Evolutionary conservation across 441 rosid genomes (phyloP).

Genomic region (Hypseocharis bilobata): DNA sequence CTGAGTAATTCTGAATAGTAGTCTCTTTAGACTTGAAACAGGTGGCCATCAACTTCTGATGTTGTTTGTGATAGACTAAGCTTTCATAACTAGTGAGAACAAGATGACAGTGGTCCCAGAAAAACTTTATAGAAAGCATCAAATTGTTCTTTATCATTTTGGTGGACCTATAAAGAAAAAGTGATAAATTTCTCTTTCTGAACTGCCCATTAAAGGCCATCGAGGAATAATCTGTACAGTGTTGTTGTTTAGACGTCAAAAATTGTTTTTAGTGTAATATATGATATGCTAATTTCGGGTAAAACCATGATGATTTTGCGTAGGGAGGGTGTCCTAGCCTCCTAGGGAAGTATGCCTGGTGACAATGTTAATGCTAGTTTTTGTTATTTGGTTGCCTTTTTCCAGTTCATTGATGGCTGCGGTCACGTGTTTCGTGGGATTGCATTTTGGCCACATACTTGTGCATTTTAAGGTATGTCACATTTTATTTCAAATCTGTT

Average conservation of each 20-base stretch:
- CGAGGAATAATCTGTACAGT: background rate
- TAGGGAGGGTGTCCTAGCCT: no score
- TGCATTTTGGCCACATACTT: slow-evolving; percentile 54
- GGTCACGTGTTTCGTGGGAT: slow-evolving; percentile 44
- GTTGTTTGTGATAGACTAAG: no score
- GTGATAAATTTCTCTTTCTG: no score
- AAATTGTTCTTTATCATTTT: background rate
- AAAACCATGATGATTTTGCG: no score
- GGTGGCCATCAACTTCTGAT: no score
- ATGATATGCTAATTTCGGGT: no score
- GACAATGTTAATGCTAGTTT: no score
- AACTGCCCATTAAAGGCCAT: background rate
- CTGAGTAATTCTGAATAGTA: no score
- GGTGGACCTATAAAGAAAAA: background rate
- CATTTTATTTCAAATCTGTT: slow-evolving; percentile 1
- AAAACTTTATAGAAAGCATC: background rate
- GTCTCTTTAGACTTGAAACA: no score
- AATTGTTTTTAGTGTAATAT: no score
- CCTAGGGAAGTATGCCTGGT: no score
- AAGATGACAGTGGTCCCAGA: background rate
- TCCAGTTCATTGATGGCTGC: slow-evolving; percentile 54
- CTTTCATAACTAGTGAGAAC: background rate
- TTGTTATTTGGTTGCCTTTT: slow-evolving; percentile 4
- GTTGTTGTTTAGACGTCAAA: background rate
- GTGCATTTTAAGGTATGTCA: slow-evolving; percentile 38